Evolutionary conservation across 257 asterid genomes (phyloP).

Genomic region (Solanum megistacrolobum): DNA sequence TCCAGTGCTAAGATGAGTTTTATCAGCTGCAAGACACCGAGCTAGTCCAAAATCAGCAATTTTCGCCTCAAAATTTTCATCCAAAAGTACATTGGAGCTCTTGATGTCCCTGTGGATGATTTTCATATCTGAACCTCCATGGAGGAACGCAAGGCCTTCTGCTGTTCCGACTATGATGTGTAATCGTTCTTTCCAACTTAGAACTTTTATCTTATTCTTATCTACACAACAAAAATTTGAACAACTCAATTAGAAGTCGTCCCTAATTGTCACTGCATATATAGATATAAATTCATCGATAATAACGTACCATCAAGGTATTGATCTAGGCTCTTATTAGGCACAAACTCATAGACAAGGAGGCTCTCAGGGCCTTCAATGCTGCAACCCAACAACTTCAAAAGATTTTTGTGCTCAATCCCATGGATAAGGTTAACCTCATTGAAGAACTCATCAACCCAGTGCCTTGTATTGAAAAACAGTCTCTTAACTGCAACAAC

Average conservation of each 20-base stretch:
- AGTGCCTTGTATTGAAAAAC: slow-evolving; percentile 1
- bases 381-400: slow-evolving; percentile 15
- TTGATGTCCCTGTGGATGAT: slow-evolving; percentile 15
- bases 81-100: slow-evolving; percentile 7
- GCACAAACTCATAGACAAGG: slow-evolving; percentile 9
- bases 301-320: neutral
- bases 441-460: slow-evolving; percentile 14
- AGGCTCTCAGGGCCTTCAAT: slow-evolving; percentile 14
- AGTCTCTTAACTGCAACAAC: slow-evolving; percentile 10
- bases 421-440: slow-evolving; percentile 10
- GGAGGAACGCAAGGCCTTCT: slow-evolving; percentile 9
- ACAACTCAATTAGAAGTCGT: neutral
- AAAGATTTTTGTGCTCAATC: slow-evolving; percentile 12
- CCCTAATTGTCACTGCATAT: neutral
- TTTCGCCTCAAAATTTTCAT: neutral
- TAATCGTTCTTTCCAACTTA: slow-evolving; percentile 6
- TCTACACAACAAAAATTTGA: neutral
- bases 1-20: slow-evolving; percentile 10
- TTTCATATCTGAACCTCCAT: neutral
- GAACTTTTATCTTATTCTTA: neutral
- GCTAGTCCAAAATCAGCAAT: slow-evolving; percentile 16
- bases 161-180: slow-evolving; percentile 3
- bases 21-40: neutral
- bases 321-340: slow-evolving; percentile 9
- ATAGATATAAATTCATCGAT: neutral